These are phyloP conservation scores for Aegilops tauschii DNA, from an alignment of 176 grass and related monocot genomes.

Conservation along the genomic window DNA sequence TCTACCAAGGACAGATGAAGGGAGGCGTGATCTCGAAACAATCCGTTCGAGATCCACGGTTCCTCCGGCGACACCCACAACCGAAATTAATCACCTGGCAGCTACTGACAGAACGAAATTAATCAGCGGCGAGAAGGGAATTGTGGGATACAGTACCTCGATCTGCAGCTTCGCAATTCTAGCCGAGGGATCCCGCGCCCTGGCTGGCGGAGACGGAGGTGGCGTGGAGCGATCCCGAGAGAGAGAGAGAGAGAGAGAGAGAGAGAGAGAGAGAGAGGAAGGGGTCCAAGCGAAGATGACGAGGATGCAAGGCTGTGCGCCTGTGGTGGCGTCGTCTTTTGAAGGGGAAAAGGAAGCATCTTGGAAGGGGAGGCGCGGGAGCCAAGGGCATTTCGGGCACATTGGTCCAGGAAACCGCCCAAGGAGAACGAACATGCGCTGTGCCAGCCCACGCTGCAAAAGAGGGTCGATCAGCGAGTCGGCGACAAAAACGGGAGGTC, in stretches of 20 bases:
- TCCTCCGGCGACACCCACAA: neutral
- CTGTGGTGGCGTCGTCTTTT: conserved; percentile 8
- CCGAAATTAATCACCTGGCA: neutral
- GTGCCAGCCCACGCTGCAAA: too few species aligned
- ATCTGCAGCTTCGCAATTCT: neutral
- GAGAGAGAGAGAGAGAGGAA: neutral
- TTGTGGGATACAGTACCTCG: neutral
- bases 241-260: neutral
- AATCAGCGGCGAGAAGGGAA: neutral
- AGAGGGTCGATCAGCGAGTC: too few species aligned
- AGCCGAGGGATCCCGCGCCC: neutral
- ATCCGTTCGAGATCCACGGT: neutral
- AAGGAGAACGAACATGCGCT: too few species aligned
- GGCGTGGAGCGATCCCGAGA: neutral
- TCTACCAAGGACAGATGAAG: neutral
- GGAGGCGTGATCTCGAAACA: neutral
- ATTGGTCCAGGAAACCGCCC: neutral
- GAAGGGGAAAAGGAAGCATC: neutral
- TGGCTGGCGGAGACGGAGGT: neutral
- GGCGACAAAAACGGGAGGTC: too few species aligned
- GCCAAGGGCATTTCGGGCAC: neutral
- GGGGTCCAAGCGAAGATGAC: conserved; percentile 16
- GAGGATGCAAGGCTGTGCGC: conserved; percentile 16
- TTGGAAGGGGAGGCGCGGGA: neutral
- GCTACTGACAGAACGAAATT: neutral